A percentile compares a stretch with the other conserved stretches of the same genome.
These are phyloP conservation scores for Pseudozyma pruni DNA, from an alignment of 1,284 basidiomycete genomes.

Conservation along the genomic window DNA sequence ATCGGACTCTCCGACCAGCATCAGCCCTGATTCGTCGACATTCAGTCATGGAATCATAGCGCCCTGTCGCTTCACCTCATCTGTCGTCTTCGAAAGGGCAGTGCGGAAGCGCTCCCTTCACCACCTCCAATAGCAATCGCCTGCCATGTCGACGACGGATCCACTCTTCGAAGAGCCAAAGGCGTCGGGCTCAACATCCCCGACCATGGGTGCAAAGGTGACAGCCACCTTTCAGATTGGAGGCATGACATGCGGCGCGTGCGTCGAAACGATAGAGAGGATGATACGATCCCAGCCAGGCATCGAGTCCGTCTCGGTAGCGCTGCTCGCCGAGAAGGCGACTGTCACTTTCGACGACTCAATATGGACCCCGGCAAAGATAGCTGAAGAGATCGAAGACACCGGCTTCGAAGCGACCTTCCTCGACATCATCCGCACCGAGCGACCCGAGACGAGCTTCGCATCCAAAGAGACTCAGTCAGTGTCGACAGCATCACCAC, in stretches of 20 bases:
- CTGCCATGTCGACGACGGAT: slow-evolving; percentile 28
- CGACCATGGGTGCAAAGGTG: slow-evolving; percentile 15
- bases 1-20: too few species aligned
- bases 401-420: slow-evolving; percentile 84
- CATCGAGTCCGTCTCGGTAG: slow-evolving; percentile 87
- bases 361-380: slow-evolving; percentile 81
- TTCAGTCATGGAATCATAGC: too few species aligned
- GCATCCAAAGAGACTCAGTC: slow-evolving; percentile 3
- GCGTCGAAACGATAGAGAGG: slow-evolving; percentile 93
- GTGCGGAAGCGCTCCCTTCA: too few species aligned
- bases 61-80: too few species aligned
- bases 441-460: slow-evolving; percentile 1
- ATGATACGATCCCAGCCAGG: slow-evolving; percentile 86
- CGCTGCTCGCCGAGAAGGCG: slow-evolving; percentile 90
- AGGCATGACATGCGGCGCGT: slow-evolving; percentile 91
- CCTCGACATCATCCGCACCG: slow-evolving; percentile 31
- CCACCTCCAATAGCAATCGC: too few species aligned
- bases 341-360: slow-evolving; percentile 85
- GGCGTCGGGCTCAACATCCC: slow-evolving; percentile 16
- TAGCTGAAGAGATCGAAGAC: slow-evolving; percentile 82
- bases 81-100: too few species aligned
- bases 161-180: slow-evolving; percentile 22
- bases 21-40: too few species aligned
- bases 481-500: background rate
- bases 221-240: slow-evolving; percentile 77